Evolutionary conservation across 805 yeast genomes (phyloP).

Genomic region (Hanseniaspora osmophila): DNA sequence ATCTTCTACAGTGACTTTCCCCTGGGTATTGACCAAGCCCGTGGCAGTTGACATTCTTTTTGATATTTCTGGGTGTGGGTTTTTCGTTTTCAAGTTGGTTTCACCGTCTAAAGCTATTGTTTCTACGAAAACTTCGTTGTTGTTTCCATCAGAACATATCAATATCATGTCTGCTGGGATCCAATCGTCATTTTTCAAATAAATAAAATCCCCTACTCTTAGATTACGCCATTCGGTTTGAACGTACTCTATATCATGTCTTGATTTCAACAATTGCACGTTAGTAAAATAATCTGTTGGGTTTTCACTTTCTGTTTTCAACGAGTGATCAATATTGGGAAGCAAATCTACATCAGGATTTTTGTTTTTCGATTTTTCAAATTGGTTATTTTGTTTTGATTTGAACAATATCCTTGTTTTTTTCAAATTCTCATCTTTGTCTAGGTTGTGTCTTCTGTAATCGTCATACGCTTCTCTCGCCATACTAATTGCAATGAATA

Average conservation of each 20-base stretch:
- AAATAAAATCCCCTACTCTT: conserved; percentile 76
- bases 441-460: conserved; percentile 72
- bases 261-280: conserved; percentile 5
- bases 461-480: conserved; percentile 91
- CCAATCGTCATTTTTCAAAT: conserved; percentile 70
- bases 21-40: conserved; percentile 35
- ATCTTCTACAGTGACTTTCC: conserved; percentile 61
- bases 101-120: conserved; percentile 98
- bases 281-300: conserved; percentile 14
- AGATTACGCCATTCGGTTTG: conserved; percentile 55
- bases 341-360: neutral
- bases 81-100: conserved; percentile 70
- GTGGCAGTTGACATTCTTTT: conserved; percentile 35
- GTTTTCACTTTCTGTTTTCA: conserved; percentile 12
- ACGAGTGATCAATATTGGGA: neutral
- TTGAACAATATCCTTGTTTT: conserved; percentile 25
- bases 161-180: conserved; percentile 83
- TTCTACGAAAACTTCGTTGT: conserved; percentile 64
- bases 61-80: conserved; percentile 52
- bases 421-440: conserved; percentile 68
- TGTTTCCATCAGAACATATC: conserved; percentile 46
- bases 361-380: neutral
- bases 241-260: conserved; percentile 13
- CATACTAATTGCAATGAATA: conserved; percentile 81
- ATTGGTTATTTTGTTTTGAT: conserved; percentile 6